Evolutionary conservation across 495 filamentous ascomycete species (phyloP), one percentile per base, ranked within the genome.

Genomic region (Penicillium tannophilum): DNA sequence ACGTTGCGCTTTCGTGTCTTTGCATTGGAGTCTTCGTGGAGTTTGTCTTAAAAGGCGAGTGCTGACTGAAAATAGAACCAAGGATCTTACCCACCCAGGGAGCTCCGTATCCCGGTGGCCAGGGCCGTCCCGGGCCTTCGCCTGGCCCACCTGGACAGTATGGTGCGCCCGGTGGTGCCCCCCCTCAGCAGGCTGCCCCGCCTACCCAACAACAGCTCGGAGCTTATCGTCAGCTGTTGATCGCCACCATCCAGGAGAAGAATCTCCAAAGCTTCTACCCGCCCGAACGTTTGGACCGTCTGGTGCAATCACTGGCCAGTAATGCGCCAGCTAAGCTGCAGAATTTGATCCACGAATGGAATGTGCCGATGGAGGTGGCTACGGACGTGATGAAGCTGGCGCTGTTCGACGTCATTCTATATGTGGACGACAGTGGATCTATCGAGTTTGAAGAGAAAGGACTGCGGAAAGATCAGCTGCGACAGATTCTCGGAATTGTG

Each of bases 381-480:
- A 84, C 80, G 55, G 88, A 90, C 68, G 78, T 90, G 52, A 83
- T 88, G 55, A 88, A 88, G 65, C 78, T 90, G 9, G 76, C 82
- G 2, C 68, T 90, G 50, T 90, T 82, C 64, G 88, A 90, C 59
- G 79, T 88, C 35, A 72, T 88, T 48, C 74, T 90, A 28, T 89
- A 86, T 63, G 85, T 90, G 51, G 87, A 90, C 64, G 88, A 90
- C 69, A 88, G 84, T 68, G 88, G 88, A 12, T 90, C 88, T 24
- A 90, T 90, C 71, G 72, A 80, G 45, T 88, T 90, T 52, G 81
- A 86, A 59, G 84, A 87, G 61, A 78, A 80, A 55, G 87, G 86
- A n/a, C 72, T 83, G 44, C 81, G 88, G 51, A 88, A 87, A 71
- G 77, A 84, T 19, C 87, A 90, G 57, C 70, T 90, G 47, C 79